Base-by-base conservation (phyloP, 495 filamentous ascomycete species). In the Penicillium arizonense region DNA sequence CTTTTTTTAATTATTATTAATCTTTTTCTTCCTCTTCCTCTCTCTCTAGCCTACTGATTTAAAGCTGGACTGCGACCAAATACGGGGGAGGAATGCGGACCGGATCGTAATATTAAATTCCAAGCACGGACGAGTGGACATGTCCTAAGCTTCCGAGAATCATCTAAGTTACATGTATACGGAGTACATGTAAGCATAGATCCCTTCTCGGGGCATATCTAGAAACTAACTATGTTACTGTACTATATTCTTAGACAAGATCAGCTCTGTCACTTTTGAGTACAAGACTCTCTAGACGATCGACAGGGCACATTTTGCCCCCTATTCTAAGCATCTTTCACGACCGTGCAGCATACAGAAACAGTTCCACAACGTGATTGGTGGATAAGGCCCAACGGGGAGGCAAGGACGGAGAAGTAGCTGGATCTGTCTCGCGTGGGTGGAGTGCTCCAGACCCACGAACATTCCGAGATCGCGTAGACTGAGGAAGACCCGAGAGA, bases 21-120 rank as follows among this genome's bases (percentile, higher is more conserved):
- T 30, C 35, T 11, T 18, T 20, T n/a, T 32, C 35, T 36, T 8
- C 16, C 10, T 20, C 18, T 47, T 44, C 12, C 23, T n/a, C 23
- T 38, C 32, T 44, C 42, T 13, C 7, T 37, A 38, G 14, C 32
- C 14, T 26, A 20, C 26, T 24, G 18, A 18, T 32, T 32, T 33
- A 24, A 26, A 32, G 38, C 12, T 6, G 45, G 34, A 48, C 21
- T 48, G 24, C 21, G 18, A 47, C 37, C 28, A 43, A 50, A 36
- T 43, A 50, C 48, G 48, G 48, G 48, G 48, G 30, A 43, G 30
- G 21, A 47, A 34, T 50, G 48, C 48, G 20, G 48, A 26, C 48
- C 38, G 39, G 48, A 50, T 50, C 48, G 48, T 43, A 50, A 50
- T 50, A 50, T 50, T 43, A 43, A 50, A 50, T 43, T 50, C 38